phyloP scores from a whole-genome alignment of 192 early-diverging fungal genomes.

The Linnemannia zychae region DNA sequence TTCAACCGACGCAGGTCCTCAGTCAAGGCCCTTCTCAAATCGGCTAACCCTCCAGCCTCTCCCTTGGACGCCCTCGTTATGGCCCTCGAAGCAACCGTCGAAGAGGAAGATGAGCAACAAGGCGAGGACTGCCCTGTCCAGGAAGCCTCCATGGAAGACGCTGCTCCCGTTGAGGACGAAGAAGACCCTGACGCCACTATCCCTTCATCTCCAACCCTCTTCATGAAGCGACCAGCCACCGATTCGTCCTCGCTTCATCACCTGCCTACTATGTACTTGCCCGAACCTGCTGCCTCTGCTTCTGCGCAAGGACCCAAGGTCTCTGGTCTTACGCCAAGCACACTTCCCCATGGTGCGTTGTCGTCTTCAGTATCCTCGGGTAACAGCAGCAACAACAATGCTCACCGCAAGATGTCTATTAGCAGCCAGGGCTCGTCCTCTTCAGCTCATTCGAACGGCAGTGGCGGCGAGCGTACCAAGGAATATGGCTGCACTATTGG shows the following conservation, averaged over 20 bases:
- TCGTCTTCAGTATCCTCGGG: neutral
- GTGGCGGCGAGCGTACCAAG: conserved; percentile 25
- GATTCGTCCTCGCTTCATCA: conserved; percentile 33
- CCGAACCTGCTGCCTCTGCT: conserved; percentile 25
- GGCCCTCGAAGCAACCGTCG: conserved; percentile 57
- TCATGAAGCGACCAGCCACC: conserved; percentile 39
- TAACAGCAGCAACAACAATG: neutral
- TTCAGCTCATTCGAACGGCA: conserved; percentile 17
- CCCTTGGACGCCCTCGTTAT: conserved; percentile 58
- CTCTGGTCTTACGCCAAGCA: conserved; percentile 20
- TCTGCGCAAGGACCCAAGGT: neutral
- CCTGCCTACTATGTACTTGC: conserved; percentile 36
- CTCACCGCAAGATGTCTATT: conserved; percentile 45
- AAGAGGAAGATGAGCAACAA: conserved; percentile 22
- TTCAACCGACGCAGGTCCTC: conserved; percentile 30
- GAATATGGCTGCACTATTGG: conserved; percentile 59
- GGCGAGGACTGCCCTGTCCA: no score
- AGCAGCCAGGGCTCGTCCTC: conserved; percentile 48
- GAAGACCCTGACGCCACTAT: conserved; percentile 54
- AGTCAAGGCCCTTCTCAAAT: conserved; percentile 41
- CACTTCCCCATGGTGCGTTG: neutral
- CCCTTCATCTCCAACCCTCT: conserved; percentile 46
- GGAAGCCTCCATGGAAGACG: neutral
- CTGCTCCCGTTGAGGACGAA: conserved; percentile 15
- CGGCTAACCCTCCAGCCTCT: conserved; percentile 42